These are phyloP conservation scores for Geotrichum ghanense DNA, from an alignment of 805 yeast species.

Conservation along the genomic window DNA sequence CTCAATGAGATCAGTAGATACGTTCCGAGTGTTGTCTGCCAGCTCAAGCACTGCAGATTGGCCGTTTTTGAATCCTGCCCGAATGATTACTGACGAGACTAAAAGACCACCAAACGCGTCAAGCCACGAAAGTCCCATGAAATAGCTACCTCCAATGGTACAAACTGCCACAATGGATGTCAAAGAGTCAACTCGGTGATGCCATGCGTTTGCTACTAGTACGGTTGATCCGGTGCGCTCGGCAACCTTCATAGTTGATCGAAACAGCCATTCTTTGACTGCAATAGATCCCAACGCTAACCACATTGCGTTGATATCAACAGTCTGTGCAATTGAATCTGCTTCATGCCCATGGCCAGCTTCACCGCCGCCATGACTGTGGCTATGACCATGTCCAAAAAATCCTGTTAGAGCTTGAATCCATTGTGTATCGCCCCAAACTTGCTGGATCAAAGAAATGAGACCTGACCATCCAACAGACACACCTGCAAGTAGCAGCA, in stretches of 20 bases:
- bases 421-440: constrained; percentile 39
- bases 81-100: constrained; percentile 71
- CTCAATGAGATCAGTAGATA: constrained; percentile 3
- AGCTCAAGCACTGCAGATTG: constrained; percentile 61
- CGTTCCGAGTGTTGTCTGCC: constrained; percentile 40
- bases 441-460: background rate
- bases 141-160: constrained; percentile 77
- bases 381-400: constrained; percentile 36
- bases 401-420: constrained; percentile 37
- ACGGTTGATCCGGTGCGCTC: constrained; percentile 72
- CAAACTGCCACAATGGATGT: constrained; percentile 85
- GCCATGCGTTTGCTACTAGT: constrained; percentile 96
- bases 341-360: constrained; percentile 21
- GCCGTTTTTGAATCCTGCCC: constrained; percentile 74
- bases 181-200: constrained; percentile 87
- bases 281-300: constrained; percentile 81
- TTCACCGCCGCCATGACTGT: constrained; percentile 16
- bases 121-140: constrained; percentile 68
- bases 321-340: background rate
- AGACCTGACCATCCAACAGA: constrained; percentile 64
- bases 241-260: constrained; percentile 75
- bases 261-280: constrained; percentile 80
- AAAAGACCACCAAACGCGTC: constrained; percentile 88
- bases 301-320: constrained; percentile 88
- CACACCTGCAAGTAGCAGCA: constrained; percentile 76